Conservation (phyloP, 805 yeast genomes). For the Saitoella complicata region DNA sequence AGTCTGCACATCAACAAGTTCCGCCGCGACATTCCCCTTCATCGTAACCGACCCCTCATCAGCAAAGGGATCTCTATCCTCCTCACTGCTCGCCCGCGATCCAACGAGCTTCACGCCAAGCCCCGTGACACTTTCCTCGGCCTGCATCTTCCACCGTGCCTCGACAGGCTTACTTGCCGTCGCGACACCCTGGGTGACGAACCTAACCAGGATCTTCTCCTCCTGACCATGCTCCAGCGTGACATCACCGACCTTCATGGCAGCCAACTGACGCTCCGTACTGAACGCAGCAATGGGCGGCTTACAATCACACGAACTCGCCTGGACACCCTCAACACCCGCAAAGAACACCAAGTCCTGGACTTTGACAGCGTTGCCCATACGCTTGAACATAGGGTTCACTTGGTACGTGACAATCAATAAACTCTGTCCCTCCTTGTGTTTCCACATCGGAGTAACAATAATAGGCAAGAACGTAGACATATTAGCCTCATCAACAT, state of each 20-base stretch:
- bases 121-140: too few relatives aligned
- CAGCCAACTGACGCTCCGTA: conserved; percentile 65
- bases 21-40: too few relatives aligned
- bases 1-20: too few relatives aligned
- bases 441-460: conserved; percentile 77
- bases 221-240: conserved; percentile 28
- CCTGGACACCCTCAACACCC: conserved; percentile 39
- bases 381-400: conserved; percentile 29
- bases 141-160: too few relatives aligned
- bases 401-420: conserved; percentile 58
- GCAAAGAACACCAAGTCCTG: conserved; percentile 35
- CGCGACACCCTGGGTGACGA: conserved; percentile 44
- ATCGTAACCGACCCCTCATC: too few relatives aligned
- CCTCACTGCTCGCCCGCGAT: too few relatives aligned
- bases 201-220: conserved; percentile 69
- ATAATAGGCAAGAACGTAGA: conserved; percentile 41
- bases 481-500: conserved; percentile 21
- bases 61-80: too few relatives aligned
- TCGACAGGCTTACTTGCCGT: too few relatives aligned
- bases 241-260: conserved; percentile 23
- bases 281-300: conserved; percentile 78
- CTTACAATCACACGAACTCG: conserved; percentile 64
- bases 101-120: too few relatives aligned
- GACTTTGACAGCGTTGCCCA: conserved; percentile 35
- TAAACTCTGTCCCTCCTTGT: conserved; percentile 70